These are phyloP conservation scores for Mortierella sp. DNA, from an alignment of 371 early-diverging fungal genomes.

Conservation along the genomic window DNA sequence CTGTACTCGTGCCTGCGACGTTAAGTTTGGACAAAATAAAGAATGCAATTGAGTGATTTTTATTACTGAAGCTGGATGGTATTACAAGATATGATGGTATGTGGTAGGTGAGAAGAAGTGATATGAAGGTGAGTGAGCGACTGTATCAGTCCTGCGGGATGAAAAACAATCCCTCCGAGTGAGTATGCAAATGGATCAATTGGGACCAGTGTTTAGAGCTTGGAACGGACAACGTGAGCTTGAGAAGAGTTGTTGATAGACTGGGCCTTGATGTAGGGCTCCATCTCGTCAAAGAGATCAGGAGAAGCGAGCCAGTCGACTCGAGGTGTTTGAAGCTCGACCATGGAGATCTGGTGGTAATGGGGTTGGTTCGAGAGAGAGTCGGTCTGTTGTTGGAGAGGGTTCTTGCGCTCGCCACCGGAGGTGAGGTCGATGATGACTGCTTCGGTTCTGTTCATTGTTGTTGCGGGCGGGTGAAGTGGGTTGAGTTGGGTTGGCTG, in stretches of 20 bases:
- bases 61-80: too few species aligned
- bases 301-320: neutral
- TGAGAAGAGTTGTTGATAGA: neutral
- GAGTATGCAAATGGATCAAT: neutral
- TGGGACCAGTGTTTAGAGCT: conserved; percentile 15
- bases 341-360: conserved; percentile 21
- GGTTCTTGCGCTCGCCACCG: conserved; percentile 9
- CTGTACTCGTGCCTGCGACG: too few species aligned
- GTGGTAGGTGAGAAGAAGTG: too few species aligned
- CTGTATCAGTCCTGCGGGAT: too few species aligned
- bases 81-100: too few species aligned
- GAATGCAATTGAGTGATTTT: too few species aligned
- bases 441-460: conserved; percentile 34
- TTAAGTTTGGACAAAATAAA: too few species aligned
- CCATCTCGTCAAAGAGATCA: conserved; percentile 43
- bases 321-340: conserved; percentile 35
- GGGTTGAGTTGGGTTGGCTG: neutral
- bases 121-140: too few species aligned
- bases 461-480: neutral
- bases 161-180: too few species aligned
- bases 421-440: conserved; percentile 39
- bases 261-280: conserved; percentile 22
- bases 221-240: conserved; percentile 14
- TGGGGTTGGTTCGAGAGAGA: neutral
- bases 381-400: neutral